Conservation (phyloP, 1,139 yeast genomes). For the Pneumocystis carinii region DNA sequence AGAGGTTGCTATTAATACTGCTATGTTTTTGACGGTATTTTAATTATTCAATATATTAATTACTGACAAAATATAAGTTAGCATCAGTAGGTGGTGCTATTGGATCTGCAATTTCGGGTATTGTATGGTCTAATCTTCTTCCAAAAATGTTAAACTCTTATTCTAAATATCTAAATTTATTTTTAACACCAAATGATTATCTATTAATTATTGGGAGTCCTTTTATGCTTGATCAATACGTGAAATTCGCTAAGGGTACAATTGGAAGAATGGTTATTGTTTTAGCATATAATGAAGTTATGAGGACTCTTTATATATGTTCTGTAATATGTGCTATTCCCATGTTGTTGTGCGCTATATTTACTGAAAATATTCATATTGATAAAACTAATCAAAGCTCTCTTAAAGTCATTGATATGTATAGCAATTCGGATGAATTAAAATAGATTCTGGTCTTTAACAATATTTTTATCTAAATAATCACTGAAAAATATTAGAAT, state of each 20-base stretch:
- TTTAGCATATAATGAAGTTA: not conserved
- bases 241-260: not conserved
- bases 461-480: not conserved
- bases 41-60: constrained; percentile 22
- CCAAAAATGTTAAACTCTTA: constrained; percentile 22
- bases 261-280: not conserved
- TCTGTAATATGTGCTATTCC: not conserved
- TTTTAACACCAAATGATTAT: not conserved
- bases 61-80: not conserved
- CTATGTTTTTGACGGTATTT: constrained; percentile 41
- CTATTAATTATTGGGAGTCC: not conserved
- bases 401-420: not conserved
- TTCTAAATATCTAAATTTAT: not conserved
- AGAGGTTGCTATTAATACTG: constrained; percentile 46
- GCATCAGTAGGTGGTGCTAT: constrained; percentile 35
- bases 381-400: not conserved
- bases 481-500: not conserved
- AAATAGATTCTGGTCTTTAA: not conserved
- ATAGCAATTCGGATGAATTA: not conserved
- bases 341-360: not conserved
- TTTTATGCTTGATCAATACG: not conserved
- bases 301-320: not conserved
- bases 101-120: constrained; percentile 44
- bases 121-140: constrained; percentile 44
- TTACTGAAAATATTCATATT: not conserved